Percentiles rank a stretch among this genome's conserved stretches.
Conservation (phyloP, 2,329 filamentous ascomycete species). For the Gyromitra esculenta region DNA sequence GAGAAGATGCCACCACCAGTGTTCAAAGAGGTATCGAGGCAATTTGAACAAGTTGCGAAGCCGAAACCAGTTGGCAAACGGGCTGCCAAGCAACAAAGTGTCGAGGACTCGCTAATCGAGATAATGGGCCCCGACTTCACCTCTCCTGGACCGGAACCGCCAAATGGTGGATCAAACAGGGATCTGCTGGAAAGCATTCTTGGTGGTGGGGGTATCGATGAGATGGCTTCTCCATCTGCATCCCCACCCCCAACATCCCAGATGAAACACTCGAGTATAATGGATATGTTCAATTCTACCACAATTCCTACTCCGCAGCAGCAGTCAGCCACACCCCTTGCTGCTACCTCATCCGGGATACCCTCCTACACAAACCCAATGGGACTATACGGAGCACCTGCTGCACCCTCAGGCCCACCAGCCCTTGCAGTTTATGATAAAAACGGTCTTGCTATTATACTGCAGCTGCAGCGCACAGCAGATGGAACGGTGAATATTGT, state of each 20-base stretch:
- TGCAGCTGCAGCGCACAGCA: constrained; percentile 84
- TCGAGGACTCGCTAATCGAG: constrained; percentile 90
- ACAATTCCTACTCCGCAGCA: constrained; percentile 61
- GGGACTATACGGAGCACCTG: constrained; percentile 59
- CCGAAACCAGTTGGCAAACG: constrained; percentile 39
- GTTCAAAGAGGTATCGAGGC: constrained; percentile 92
- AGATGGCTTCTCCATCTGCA: constrained; percentile 63
- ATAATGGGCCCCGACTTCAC: constrained; percentile 80
- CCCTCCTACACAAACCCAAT: constrained; percentile 21
- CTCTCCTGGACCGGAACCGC: constrained; percentile 65
- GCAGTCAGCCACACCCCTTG: constrained; percentile 60
- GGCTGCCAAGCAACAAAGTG: constrained; percentile 72
- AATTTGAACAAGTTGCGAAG: constrained; percentile 61
- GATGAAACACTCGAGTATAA: constrained; percentile 74
- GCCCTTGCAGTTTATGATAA: constrained; percentile 82
- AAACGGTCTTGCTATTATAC: constrained; percentile 81
- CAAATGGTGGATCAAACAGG: constrained; percentile 75
- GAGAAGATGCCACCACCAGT: constrained; percentile 98
- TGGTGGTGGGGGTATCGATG: constrained; percentile 69
- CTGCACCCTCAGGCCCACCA: constrained; percentile 63
- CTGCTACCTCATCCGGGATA: constrained; percentile 65
- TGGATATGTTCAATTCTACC: constrained; percentile 79
- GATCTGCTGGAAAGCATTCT: constrained; percentile 93
- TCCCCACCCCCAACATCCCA: constrained; percentile 65
- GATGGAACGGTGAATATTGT: constrained; percentile 82